Percentiles rank a stretch among this genome's conserved stretches.
phyloP scores from a whole-genome alignment of 2,329 filamentous ascomycete species.

The Calcarisporium arbuscula region DNA sequence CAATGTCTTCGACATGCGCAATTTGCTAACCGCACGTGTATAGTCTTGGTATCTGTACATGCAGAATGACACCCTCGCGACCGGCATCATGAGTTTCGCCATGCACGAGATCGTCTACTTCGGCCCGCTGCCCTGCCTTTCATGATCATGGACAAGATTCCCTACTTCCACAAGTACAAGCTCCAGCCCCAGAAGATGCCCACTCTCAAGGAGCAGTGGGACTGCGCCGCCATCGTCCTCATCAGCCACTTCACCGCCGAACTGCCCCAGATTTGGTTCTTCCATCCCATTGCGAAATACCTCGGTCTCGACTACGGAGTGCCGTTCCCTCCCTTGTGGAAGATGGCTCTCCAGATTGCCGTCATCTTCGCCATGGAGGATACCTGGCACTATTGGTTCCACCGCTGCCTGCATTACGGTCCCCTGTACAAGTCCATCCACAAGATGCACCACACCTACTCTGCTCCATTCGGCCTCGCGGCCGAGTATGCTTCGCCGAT shows the following conservation, averaged over 20 bases:
- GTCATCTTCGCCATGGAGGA: constrained; percentile 96
- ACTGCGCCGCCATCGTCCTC: constrained; percentile 88
- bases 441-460: constrained; percentile 99
- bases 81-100: constrained; percentile 93
- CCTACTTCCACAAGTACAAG: constrained; percentile 89
- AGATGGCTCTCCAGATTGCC: constrained; percentile 84
- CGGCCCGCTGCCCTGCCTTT: constrained; percentile 81
- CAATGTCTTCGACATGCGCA: too few species aligned
- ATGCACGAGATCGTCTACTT: constrained; percentile 97
- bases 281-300: constrained; percentile 92
- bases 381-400: constrained; percentile 96
- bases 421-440: constrained; percentile 94
- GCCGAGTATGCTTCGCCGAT: constrained; percentile 97
- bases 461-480: constrained; percentile 90
- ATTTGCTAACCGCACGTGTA: too few species aligned
- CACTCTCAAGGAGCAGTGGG: constrained; percentile 87
- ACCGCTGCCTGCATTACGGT: constrained; percentile 88
- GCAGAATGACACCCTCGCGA: constrained; percentile 95
- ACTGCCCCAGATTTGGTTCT: constrained; percentile 97
- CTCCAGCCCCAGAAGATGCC: constrained; percentile 87
- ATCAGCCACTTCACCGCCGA: constrained; percentile 97
- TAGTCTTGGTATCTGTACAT: constrained; percentile 93
- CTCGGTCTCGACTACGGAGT: constrained; percentile 84
- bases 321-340: constrained; percentile 79
- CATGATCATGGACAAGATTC: constrained; percentile 85